Base-by-base conservation (phyloP, 306 rosid species). In the Acacia confusa region DNA sequence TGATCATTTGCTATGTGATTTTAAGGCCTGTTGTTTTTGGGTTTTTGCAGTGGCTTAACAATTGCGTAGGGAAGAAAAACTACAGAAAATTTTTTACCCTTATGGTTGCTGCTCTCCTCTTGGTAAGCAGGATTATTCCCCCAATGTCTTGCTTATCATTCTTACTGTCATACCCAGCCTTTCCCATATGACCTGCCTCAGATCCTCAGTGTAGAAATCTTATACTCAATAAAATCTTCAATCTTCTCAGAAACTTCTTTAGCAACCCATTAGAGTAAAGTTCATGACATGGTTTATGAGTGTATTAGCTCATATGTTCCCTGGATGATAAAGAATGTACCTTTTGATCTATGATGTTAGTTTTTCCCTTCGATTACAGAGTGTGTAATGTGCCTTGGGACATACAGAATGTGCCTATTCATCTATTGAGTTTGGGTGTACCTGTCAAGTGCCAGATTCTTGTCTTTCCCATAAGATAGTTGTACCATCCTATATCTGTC, bases 41-140 rank as follows among this genome's bases (percentile, higher is more conserved):
- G 52, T 78, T 79, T 43, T 85, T 91, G 83, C 85, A 95, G 99
- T 95, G 99, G 99, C 98, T 95, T 72, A 95, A 95, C 91, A 95
- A 93, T 86, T 95, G 99, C 73, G 90, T 95, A 27, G 99, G 99
- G 20, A 87, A 87, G 78, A 92, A 48, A 89, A 95, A 95, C 89
- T 95, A 95, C 82, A 74, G 97, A 50, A 88, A 95, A 44, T 95
- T 95, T 86, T 95, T 95, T 88, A 87, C 94, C 82, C 98, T 95
- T 57, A 95, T 95, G 99, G 93, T 95, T 77, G 17, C 98, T 53
- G 92, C 99, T 60, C 96, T 95, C 74, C 86, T 95, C 86, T 93
- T 95, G 99, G 99, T 95, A 92, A 93, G 98, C 83, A 83, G 55
- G 25, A 82, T 81, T 24, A 64, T 85, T 82, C 50, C 30, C 78